Conservation (phyloP, 2,329 filamentous ascomycete genomes). For the Alternaria hordeiaustralica region DNA sequence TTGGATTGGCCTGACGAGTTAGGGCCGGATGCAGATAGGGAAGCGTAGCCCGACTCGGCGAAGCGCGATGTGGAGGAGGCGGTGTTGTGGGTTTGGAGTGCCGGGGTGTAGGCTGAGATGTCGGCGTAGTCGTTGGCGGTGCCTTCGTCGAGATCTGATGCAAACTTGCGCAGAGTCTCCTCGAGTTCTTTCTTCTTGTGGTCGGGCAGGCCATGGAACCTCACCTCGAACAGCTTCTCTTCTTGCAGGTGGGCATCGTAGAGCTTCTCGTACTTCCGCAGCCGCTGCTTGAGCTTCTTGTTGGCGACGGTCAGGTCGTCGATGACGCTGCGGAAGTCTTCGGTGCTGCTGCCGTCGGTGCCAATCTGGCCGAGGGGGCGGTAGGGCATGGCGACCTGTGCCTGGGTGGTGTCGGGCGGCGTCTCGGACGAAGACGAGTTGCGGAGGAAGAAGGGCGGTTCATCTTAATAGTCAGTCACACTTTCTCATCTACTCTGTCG, state of each 20-base stretch:
- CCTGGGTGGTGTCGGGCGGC: conserved; percentile 43
- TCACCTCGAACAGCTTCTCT: conserved; percentile 84
- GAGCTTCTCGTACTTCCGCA: conserved; percentile 73
- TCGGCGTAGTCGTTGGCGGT: conserved; percentile 27
- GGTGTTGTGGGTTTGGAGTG: conserved; percentile 62
- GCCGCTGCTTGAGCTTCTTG: conserved; percentile 74
- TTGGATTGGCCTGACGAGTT: conserved; percentile 50
- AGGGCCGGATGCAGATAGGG: conserved; percentile 59
- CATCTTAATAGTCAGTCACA: conserved; percentile 38
- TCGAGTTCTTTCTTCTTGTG: conserved; percentile 80
- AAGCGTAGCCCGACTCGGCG: conserved; percentile 67
- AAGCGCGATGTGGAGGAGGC: conserved; percentile 63
- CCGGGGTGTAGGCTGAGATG: conserved; percentile 50
- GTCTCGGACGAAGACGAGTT: conserved; percentile 54
- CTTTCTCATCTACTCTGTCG: not conserved
- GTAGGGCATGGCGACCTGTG: conserved; percentile 32
- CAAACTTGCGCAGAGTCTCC: conserved; percentile 73
- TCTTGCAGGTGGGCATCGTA: conserved; percentile 71
- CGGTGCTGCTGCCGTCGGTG: conserved; percentile 65
- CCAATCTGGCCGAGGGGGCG: conserved; percentile 50
- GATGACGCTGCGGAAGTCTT: conserved; percentile 82
- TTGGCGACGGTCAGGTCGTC: conserved; percentile 88
- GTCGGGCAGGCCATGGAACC: conserved; percentile 74
- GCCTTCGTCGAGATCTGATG: conserved; percentile 63
- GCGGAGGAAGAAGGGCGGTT: conserved; percentile 54